Evolutionary conservation across 1,284 basidiomycete species (phyloP), one percentile per base, ranked within the genome.

Genomic region (Ustilago cynodontis): DNA sequence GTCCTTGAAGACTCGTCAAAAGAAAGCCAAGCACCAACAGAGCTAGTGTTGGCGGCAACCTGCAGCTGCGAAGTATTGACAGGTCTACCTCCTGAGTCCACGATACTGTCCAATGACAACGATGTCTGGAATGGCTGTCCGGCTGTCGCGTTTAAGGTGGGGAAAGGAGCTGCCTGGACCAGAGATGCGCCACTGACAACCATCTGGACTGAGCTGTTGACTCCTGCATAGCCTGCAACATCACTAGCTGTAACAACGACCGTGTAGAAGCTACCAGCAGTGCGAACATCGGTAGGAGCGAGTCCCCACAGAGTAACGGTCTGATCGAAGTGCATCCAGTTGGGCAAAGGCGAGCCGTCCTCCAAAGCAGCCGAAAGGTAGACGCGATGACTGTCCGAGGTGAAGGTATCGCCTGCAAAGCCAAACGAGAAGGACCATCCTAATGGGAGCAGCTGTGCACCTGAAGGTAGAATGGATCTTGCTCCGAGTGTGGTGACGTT

Each of bases 381-480:
- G 16, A 95, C 86, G 28, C 72, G 65, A 56, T 83, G 71, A 43
- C 80, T 75, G 26, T 78, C 56, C 7, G 86, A 82, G 1, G 82
- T 82, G 84, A 92, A 93, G 1, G 93, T 94, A 56, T 90, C 88
- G 68, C 90, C 88, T 47, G 91, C 87, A 79, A 97, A 91, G 11
- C 95, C 95, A 65, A 98, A 89, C 79, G 93, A 94, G 87, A 96
- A 98, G 0, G 93, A 94, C 94, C 94, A 97, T 31, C 88, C 87
- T 2, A 90, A 90, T 1, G 94, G 94, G 10, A 96, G 89, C 50
- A 94, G 89, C 61, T 97, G 86, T 3, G 78, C 75, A 28, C 81
- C 80, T 11, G 74, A 72, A 14, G 82, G 75, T n/a, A 85, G 52
- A 56, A 85, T 80, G 35, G 74, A 73, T 3, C 69, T 62, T 1